These are phyloP conservation scores for Datisca glomerata DNA, from an alignment of 306 rosid genomes.

Conservation along the genomic window DNA sequence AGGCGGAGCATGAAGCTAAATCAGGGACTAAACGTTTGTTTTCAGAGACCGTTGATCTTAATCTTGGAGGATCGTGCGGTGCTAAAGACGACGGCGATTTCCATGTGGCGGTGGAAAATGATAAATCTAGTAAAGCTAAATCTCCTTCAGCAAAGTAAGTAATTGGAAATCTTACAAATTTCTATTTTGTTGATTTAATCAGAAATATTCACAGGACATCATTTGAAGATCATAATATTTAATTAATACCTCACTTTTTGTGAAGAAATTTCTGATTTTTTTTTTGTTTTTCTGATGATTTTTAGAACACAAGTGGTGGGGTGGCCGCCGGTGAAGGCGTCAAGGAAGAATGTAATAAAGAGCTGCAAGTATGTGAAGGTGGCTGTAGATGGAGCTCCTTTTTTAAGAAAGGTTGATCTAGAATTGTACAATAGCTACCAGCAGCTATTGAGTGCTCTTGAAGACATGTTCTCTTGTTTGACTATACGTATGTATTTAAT, in stretches of 20 bases:
- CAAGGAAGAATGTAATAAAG: constrained; percentile 39
- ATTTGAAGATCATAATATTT: neutral
- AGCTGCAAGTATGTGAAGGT: constrained; percentile 46
- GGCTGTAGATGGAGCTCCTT: constrained; percentile 92
- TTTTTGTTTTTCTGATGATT: constrained; percentile 6
- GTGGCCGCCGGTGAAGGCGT: constrained; percentile 94
- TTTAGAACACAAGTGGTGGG: constrained; percentile 40
- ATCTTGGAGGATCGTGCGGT: constrained; percentile 20
- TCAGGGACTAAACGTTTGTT: constrained; percentile 37
- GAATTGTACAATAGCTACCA: constrained; percentile 38
- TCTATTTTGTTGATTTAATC: too few relatives aligned
- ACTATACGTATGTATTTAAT: constrained; percentile 29
- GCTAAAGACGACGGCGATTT: constrained; percentile 1
- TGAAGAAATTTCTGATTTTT: constrained; percentile 1
- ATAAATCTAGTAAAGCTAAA: neutral
- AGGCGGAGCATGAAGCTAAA: constrained; percentile 3
- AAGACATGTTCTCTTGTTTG: constrained; percentile 50
- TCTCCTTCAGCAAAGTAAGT: neutral
- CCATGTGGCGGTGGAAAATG: constrained; percentile 5
- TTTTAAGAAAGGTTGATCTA: constrained; percentile 74
- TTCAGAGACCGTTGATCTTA: constrained; percentile 30
- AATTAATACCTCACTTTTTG: neutral
- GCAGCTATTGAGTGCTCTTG: constrained; percentile 49
- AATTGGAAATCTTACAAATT: too few relatives aligned
- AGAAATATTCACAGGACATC: too few relatives aligned